phyloP scores from a whole-genome alignment of 2,329 filamentous ascomycete genomes.

The Ascomycota sp. region DNA sequence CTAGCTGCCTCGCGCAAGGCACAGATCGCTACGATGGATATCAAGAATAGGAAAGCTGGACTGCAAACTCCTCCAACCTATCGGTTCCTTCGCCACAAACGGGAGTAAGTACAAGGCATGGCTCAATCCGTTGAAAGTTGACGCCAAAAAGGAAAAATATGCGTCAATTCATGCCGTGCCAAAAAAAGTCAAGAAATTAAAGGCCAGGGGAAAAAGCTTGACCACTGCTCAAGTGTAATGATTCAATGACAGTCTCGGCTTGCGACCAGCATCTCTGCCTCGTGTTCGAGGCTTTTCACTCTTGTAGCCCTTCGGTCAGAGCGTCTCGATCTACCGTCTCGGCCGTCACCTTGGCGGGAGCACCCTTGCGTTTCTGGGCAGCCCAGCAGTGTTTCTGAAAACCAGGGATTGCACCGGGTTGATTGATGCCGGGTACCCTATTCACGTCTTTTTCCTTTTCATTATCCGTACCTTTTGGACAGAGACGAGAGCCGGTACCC shows the following conservation, averaged over 20 bases:
- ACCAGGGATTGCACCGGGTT: conserved; percentile 52
- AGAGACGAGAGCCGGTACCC: conserved; percentile 10
- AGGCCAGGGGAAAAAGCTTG: no score
- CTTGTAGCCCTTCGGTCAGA: conserved; percentile 33
- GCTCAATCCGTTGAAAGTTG: no score
- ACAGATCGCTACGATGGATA: no score
- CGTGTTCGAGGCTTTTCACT: conserved; percentile 4
- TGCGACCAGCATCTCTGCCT: background rate
- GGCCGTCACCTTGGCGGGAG: conserved; percentile 36
- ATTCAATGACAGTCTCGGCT: background rate
- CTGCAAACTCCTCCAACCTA: no score
- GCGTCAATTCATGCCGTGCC: no score
- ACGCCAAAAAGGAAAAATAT: no score
- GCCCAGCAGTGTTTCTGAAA: conserved; percentile 40
- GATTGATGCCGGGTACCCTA: conserved; percentile 56
- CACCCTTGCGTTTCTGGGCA: conserved; percentile 26
- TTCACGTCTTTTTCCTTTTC: conserved; percentile 17
- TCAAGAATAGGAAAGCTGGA: no score
- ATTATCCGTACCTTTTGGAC: conserved; percentile 3
- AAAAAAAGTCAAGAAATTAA: no score
- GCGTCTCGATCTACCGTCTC: conserved; percentile 37
- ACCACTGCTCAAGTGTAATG: no score
- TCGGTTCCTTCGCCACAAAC: no score
- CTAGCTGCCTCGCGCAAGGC: no score
- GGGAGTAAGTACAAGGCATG: no score